phyloP scores from a whole-genome alignment of 768 basidiomycete genomes.

The Auricularia sp. region DNA sequence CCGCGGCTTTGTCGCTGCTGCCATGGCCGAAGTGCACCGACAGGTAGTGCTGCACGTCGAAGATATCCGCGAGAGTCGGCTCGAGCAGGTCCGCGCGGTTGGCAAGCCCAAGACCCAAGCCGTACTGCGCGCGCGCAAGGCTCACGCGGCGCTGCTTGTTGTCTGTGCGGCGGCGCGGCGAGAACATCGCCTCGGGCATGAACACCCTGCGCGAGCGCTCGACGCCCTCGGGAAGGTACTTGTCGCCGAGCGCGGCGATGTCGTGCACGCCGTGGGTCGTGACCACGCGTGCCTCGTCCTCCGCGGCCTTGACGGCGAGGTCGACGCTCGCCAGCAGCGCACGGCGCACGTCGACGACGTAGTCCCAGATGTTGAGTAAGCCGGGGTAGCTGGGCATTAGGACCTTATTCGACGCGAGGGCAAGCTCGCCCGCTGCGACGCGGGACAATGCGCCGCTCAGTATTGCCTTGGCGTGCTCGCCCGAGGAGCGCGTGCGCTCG shows the following conservation, averaged over 20 bases:
- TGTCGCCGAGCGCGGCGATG: conserved; percentile 61
- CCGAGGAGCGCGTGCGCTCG: conserved; percentile 44
- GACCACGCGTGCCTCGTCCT: conserved; percentile 69
- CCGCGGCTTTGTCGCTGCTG: conserved; percentile 18
- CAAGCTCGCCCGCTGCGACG: conserved; percentile 67
- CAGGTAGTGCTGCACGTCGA: conserved; percentile 78
- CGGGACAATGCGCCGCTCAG: conserved; percentile 63
- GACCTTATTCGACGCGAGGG: conserved; percentile 35
- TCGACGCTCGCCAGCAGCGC: conserved; percentile 77
- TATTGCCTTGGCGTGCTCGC: conserved; percentile 43
- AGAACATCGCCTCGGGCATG: conserved; percentile 98
- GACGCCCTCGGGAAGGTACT: conserved; percentile 69
- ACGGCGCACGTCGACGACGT: conserved; percentile 67
- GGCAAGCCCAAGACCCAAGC: conserved; percentile 75
- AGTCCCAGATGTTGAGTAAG: conserved; percentile 74
- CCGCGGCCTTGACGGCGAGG: conserved; percentile 64
- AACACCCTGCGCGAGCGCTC: conserved; percentile 78
- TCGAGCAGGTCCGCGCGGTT: conserved; percentile 70
- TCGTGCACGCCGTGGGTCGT: conserved; percentile 57
- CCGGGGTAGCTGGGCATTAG: conserved; percentile 77
- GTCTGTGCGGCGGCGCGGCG: conserved; percentile 27
- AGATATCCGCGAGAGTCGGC: conserved; percentile 72
- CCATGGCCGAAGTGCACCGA: conserved; percentile 56
- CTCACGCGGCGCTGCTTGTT: conserved; percentile 29
- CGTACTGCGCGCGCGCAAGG: conserved; percentile 43